Evolutionary conservation across 768 basidiomycete genomes (phyloP).

Genomic region (Tephrocybe sp.): DNA sequence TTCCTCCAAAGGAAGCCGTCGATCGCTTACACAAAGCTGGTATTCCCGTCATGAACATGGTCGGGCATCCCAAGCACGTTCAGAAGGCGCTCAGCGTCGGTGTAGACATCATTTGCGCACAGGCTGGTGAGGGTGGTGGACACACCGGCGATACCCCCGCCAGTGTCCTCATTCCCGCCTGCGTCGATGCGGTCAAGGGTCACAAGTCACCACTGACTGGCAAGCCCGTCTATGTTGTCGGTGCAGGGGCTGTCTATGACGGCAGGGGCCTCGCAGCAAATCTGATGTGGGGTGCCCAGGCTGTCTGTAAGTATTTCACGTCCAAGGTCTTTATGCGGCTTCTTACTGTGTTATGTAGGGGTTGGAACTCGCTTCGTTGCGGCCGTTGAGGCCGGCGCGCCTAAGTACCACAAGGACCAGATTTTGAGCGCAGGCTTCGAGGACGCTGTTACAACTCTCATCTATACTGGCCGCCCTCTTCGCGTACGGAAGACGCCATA

Average conservation of each 20-base stretch:
- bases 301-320: constrained; percentile 59
- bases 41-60: constrained; percentile 92
- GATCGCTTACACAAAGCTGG: constrained; percentile 81
- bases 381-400: constrained; percentile 73
- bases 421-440: constrained; percentile 69
- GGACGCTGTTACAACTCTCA: constrained; percentile 81
- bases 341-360: constrained; percentile 37
- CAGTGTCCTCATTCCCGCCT: constrained; percentile 86
- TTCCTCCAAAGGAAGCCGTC: constrained; percentile 79
- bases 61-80: constrained; percentile 93
- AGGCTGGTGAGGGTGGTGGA: constrained; percentile 90
- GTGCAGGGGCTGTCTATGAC: constrained; percentile 90
- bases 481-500: constrained; percentile 84
- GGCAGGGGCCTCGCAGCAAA: constrained; percentile 87
- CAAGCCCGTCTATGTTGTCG: constrained; percentile 81
- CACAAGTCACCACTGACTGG: constrained; percentile 78
- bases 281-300: constrained; percentile 85
- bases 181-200: constrained; percentile 81
- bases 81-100: constrained; percentile 77
- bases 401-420: constrained; percentile 81
- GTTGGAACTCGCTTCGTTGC: constrained; percentile 90
- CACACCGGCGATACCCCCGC: constrained; percentile 85
- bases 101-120: constrained; percentile 91
- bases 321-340: not conserved
- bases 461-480: constrained; percentile 87